These are phyloP conservation scores for Vanrija humicola DNA, from an alignment of 1,284 basidiomycete species.

Conservation along the genomic window DNA sequence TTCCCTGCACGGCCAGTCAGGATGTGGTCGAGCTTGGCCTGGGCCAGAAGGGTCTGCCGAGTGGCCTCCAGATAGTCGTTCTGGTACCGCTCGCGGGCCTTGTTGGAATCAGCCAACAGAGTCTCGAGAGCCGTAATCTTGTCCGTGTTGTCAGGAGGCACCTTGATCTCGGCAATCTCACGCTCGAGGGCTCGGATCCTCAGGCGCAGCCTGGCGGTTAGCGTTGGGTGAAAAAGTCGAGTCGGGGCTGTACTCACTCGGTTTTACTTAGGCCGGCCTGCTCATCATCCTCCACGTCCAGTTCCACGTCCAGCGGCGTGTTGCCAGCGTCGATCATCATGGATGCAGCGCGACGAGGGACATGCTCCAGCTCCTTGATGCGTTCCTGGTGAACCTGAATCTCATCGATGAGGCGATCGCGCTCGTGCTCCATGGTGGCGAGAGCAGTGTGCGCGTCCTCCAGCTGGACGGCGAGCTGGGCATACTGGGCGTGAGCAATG, in stretches of 20 bases:
- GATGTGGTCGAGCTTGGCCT: conserved; percentile 82
- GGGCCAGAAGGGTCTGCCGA: conserved; percentile 73
- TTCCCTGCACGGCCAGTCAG: conserved; percentile 74
- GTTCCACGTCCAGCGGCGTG: conserved; percentile 48
- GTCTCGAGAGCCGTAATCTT: conserved; percentile 80
- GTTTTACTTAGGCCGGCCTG: conserved; percentile 82
- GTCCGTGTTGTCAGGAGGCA: conserved; percentile 48
- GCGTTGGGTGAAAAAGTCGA: neutral
- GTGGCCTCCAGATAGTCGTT: conserved; percentile 80
- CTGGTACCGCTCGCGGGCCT: conserved; percentile 86
- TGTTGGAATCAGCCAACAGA: conserved; percentile 81
- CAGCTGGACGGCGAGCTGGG: conserved; percentile 68
- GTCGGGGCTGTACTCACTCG: conserved; percentile 48
- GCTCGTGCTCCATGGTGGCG: conserved; percentile 59
- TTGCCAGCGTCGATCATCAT: conserved; percentile 15
- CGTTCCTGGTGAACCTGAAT: conserved; percentile 86
- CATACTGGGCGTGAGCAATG: conserved; percentile 44
- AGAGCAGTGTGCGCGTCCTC: conserved; percentile 68
- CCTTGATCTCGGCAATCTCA: conserved; percentile 68
- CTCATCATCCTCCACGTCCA: conserved; percentile 49
- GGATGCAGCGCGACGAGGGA: conserved; percentile 2
- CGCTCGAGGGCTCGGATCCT: conserved; percentile 76
- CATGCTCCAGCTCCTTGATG: conserved; percentile 78
- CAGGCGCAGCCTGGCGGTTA: conserved; percentile 44
- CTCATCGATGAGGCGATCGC: conserved; percentile 74